phyloP scores from a whole-genome alignment of 2,329 filamentous ascomycete genomes.

The Harringtonia lauricola region DNA sequence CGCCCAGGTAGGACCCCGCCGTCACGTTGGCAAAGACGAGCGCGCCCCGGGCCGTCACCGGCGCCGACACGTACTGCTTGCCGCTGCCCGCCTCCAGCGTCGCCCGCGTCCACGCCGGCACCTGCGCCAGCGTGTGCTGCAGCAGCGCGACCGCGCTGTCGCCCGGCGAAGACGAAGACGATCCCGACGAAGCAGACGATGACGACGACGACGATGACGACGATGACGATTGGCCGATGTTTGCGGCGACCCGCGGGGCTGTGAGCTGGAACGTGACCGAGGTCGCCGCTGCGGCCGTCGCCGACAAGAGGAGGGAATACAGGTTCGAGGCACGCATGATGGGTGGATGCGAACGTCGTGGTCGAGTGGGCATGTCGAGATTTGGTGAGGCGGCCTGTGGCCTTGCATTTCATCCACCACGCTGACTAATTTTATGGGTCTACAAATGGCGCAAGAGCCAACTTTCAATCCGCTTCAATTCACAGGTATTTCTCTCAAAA shows the following conservation, averaged over 20 bases:
- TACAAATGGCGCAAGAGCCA: no score
- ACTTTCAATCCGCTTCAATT: no score
- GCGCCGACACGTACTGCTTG: slow-evolving; percentile 37
- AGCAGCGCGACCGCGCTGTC: background rate
- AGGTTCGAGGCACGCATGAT: background rate
- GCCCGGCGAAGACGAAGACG: no score
- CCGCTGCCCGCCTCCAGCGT: slow-evolving; percentile 54
- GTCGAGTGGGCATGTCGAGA: no score
- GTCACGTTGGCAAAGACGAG: slow-evolving; percentile 68
- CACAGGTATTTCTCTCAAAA: no score
- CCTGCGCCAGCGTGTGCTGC: slow-evolving; percentile 3
- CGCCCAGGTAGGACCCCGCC: slow-evolving; percentile 67
- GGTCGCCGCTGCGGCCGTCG: slow-evolving; percentile 1
- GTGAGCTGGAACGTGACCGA: slow-evolving; percentile 9
- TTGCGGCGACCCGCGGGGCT: slow-evolving; percentile 1
- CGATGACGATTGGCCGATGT: background rate
- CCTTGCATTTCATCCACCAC: no score
- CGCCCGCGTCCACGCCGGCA: slow-evolving; percentile 57
- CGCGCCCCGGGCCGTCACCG: slow-evolving; percentile 55
- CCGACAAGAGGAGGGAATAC: background rate
- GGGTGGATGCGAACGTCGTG: background rate
- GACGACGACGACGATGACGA: no score
- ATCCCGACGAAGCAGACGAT: no score
- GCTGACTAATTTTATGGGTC: no score
- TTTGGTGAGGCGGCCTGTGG: no score